phyloP scores from a whole-genome alignment of 1,284 basidiomycete species.

The Puccinia triticina region DNA sequence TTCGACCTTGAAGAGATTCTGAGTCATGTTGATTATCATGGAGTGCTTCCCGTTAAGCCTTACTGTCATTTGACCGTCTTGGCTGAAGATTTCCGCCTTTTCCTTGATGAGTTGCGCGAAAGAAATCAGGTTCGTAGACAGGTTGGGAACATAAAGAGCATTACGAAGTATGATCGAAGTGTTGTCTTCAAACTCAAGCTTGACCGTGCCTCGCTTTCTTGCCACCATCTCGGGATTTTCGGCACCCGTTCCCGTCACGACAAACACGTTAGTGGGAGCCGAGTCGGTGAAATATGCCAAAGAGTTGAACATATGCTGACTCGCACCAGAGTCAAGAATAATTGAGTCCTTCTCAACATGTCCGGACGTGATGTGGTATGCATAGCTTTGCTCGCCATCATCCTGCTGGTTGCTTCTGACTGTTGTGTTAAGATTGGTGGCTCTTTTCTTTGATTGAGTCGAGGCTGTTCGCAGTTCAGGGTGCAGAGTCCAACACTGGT shows the following conservation, averaged over 20 bases:
- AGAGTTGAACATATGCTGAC: slow-evolving; percentile 3
- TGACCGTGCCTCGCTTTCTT: background rate
- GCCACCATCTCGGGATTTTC: background rate
- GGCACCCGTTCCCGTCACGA: no score
- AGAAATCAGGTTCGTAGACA: background rate
- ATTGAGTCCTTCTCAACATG: background rate
- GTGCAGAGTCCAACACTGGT: no score
- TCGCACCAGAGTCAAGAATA: background rate
- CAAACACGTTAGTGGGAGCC: no score
- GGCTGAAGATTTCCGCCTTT: no score
- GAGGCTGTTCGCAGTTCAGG: no score
- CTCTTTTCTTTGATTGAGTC: no score
- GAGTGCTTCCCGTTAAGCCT: background rate
- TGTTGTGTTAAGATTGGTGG: no score
- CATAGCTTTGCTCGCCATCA: no score
- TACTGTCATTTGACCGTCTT: no score
- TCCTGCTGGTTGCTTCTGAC: no score
- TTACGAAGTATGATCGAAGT: background rate
- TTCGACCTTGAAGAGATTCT: background rate
- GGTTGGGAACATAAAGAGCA: background rate
- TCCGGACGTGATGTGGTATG: no score
- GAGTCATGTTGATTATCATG: background rate
- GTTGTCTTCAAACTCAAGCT: background rate
- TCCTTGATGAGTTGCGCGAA: background rate
- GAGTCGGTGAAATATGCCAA: background rate